Base-by-base conservation (phyloP, 176 grass and related monocot species). In the Juncus inflexus region DNA sequence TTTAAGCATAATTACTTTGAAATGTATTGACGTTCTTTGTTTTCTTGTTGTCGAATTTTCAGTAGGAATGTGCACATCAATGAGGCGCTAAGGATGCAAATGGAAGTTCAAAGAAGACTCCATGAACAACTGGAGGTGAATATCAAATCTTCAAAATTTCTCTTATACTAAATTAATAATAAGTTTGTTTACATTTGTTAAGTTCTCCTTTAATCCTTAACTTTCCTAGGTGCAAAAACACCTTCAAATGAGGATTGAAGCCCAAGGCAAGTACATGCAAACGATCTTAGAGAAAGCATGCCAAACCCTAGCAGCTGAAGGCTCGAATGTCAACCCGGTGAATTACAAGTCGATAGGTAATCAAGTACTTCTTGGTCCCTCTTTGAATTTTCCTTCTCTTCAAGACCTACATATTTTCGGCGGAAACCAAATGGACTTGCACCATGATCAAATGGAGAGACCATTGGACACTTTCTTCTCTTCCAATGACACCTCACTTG, bases 211-310 rank as follows among this genome's bases (percentile, higher is more conserved):
- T 3, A 52, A 65, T 57, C 42, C 4, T 45, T 51, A 42, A 59
- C 16, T 71, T 12, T 63, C 41, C 54, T 66, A 95, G 90, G 90
- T 95, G 74, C 90, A 99, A 42, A 94, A 90, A 75, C 89, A 90
- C 49, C 86, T 99, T 13, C 95, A 99, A 58, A 99, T 99, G 76
- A 86, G 95, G 86, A 90, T 99, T 14, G 95, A 99, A 63, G 89
- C 95, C 45, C 89, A 99, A 84, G 86, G 89, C 0, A 99, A 85
- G 73, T 99, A 99, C 75, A 99, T 99, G 95, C 89, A 99, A 60
- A 86, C 85, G 40, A 99, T 99, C 73, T 70, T 99, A 59, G 83
- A 99, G 83, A 92, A 92, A 84, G 95, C 95, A 5, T 90, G 75
- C 50, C 87, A 96, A 70, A 86, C 78, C 12, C 69, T 89, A 36